Percentiles rank a stretch among this genome's conserved stretches.
Conservation (phyloP, 768 basidiomycete species). For the Tylopilus sp. region DNA sequence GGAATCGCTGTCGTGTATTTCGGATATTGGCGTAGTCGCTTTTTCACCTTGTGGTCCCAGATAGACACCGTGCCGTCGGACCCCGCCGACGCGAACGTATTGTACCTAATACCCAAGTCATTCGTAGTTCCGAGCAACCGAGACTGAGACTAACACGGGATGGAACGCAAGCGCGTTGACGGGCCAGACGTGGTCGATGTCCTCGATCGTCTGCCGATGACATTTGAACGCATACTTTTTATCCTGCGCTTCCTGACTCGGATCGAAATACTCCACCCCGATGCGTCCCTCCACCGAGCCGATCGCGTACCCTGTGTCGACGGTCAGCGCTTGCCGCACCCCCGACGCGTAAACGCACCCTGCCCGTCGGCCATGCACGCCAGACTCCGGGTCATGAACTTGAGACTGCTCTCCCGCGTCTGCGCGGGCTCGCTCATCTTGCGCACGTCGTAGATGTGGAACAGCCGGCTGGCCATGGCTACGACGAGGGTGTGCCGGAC, state of each 20-base stretch:
- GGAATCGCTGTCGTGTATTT: slow-evolving; percentile 77
- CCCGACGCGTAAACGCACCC: slow-evolving; percentile 43
- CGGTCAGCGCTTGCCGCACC: not conserved
- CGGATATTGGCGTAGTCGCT: slow-evolving; percentile 86
- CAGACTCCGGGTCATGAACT: slow-evolving; percentile 90
- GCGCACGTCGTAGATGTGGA: slow-evolving; percentile 85
- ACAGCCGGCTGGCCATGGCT: slow-evolving; percentile 87
- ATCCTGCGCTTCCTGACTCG: slow-evolving; percentile 72
- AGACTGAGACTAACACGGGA: slow-evolving; percentile 52
- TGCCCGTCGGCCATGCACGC: slow-evolving; percentile 92
- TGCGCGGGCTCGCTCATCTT: slow-evolving; percentile 75
- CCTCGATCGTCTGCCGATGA: slow-evolving; percentile 85
- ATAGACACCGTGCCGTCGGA: slow-evolving; percentile 92
- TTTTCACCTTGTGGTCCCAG: slow-evolving; percentile 98
- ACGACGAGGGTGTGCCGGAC: slow-evolving; percentile 81
- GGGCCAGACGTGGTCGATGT: slow-evolving; percentile 94
- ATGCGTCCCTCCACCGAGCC: slow-evolving; percentile 95
- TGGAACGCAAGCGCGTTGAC: slow-evolving; percentile 96
- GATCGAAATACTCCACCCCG: slow-evolving; percentile 95
- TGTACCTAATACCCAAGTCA: slow-evolving; percentile 50
- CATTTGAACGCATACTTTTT: slow-evolving; percentile 89
- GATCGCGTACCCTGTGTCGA: slow-evolving; percentile 72
- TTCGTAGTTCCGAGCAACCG: no score
- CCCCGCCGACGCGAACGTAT: slow-evolving; percentile 94
- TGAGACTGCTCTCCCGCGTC: slow-evolving; percentile 86